Conservation (phyloP, 169 alveolate genomes). For the Cryptosporidium parvum region DNA sequence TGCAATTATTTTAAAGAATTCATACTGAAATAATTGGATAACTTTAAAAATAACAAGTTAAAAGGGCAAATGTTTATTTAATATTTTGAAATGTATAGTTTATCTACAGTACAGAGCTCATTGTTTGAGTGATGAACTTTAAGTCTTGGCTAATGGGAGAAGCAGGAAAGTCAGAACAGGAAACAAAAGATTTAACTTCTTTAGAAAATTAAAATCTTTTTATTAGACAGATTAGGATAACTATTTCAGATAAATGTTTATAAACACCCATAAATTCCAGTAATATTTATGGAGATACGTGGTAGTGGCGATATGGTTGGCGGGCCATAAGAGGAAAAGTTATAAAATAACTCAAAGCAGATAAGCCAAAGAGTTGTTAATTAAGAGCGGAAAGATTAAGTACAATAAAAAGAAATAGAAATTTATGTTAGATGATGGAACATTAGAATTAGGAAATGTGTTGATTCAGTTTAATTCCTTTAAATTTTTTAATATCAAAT, state of each 20-base stretch:
- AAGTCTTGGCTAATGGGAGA: too few species aligned
- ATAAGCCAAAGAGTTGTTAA: background rate
- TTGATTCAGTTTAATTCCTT: too few species aligned
- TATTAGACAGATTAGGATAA: background rate
- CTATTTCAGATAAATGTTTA: too few species aligned
- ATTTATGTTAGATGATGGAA: background rate
- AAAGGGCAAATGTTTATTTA: too few species aligned
- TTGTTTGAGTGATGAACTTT: too few species aligned
- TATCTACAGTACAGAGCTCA: background rate
- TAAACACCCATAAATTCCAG: background rate
- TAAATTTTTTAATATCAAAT: too few species aligned
- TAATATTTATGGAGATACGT: background rate
- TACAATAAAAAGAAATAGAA: too few species aligned
- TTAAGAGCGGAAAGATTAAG: background rate
- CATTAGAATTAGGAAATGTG: background rate
- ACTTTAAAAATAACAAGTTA: background rate
- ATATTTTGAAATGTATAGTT: too few species aligned
- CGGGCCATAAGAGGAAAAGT: background rate
- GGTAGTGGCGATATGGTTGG: background rate
- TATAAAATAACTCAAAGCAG: background rate
- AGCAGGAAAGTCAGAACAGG: too few species aligned
- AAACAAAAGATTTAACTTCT: too few species aligned
- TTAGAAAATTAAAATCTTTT: background rate
- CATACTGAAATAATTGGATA: background rate
- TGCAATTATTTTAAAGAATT: constrained; percentile 2